Evolutionary conservation across 2,329 filamentous ascomycete genomes (phyloP).

Genomic region (Trichoderma pleuroti): DNA sequence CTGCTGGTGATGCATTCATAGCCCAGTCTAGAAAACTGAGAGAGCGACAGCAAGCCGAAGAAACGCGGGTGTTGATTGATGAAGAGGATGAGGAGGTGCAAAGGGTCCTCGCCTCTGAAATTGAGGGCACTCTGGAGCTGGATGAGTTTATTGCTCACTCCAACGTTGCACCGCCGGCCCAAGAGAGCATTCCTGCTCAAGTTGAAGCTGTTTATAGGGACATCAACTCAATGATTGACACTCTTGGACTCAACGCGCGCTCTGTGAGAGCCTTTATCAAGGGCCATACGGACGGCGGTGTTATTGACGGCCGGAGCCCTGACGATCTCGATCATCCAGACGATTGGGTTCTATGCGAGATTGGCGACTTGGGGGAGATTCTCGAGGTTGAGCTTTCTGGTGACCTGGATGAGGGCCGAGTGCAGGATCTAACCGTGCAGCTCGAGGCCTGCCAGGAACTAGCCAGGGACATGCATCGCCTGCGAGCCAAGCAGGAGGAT

Average conservation of each 20-base stretch:
- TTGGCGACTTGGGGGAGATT: conserved; percentile 63
- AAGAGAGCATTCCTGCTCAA: conserved; percentile 58
- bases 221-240: conserved; percentile 92
- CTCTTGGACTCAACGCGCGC: conserved; percentile 75
- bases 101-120: conserved; percentile 55
- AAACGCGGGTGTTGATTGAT: conserved; percentile 56
- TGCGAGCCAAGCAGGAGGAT: conserved; percentile 73
- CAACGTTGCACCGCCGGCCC: conserved; percentile 50
- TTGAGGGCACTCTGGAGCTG: conserved; percentile 59
- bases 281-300: conserved; percentile 59
- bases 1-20: conserved; percentile 46
- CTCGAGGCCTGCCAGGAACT: conserved; percentile 66
- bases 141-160: conserved; percentile 66
- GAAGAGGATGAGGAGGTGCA: conserved; percentile 69
- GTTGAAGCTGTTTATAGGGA: conserved; percentile 70
- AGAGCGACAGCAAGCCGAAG: conserved; percentile 55
- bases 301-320: conserved; percentile 53
- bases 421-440: conserved; percentile 66
- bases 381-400: conserved; percentile 61
- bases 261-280: conserved; percentile 64
- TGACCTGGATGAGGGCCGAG: conserved; percentile 63
- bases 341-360: conserved; percentile 73
- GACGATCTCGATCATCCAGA: conserved; percentile 67
- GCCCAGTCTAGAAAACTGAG: conserved; percentile 50
- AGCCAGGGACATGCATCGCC: conserved; percentile 64